phyloP scores from a whole-genome alignment of 2,329 filamentous ascomycete genomes.

The Pseudocercospora fijiensis region DNA sequence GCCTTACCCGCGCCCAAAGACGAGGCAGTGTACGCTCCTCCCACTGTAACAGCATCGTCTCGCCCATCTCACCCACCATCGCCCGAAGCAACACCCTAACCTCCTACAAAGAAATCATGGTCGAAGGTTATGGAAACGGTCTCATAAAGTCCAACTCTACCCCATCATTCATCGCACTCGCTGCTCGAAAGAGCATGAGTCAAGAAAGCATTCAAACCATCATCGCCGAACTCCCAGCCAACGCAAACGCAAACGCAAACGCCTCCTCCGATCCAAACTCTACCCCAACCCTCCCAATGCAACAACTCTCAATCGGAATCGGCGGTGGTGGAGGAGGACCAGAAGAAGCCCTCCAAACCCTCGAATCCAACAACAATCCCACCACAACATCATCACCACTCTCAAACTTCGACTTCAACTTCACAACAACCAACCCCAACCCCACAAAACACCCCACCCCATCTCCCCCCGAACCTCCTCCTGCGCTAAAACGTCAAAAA shows the following conservation, averaged over 20 bases:
- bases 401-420: conserved; percentile 1
- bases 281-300: conserved; percentile 23
- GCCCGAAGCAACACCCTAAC: conserved; percentile 33
- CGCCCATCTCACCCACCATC: not conserved
- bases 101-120: conserved; percentile 41
- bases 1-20: conserved; percentile 29
- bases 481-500: not conserved
- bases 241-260: too few species aligned
- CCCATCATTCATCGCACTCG: not conserved
- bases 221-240: conserved; percentile 3
- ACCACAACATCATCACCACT: not conserved
- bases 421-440: not conserved
- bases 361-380: not conserved
- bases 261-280: not conserved
- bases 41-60: conserved; percentile 7
- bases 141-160: conserved; percentile 2
- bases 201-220: not conserved
- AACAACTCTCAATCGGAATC: conserved; percentile 12
- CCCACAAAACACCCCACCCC: not conserved
- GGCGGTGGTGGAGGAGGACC: not conserved
- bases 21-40: conserved; percentile 12
- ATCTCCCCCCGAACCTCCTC: not conserved
- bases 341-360: not conserved
- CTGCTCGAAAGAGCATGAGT: not conserved
- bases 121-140: conserved; percentile 43